phyloP scores from a whole-genome alignment of 257 asterid genomes.

The Osmanthus fragrans region DNA sequence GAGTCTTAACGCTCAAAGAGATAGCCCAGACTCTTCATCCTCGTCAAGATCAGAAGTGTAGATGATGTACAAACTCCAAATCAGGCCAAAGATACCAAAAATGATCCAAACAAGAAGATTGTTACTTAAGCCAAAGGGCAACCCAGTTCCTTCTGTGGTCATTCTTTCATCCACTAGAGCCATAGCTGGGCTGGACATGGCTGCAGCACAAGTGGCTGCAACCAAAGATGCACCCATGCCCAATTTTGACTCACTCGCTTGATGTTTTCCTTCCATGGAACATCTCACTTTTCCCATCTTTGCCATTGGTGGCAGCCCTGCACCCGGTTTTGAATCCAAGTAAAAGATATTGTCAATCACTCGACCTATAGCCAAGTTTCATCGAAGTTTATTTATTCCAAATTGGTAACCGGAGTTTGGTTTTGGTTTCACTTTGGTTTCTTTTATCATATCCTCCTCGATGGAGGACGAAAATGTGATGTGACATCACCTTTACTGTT shows the following conservation, averaged over 20 bases:
- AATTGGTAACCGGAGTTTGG: not conserved
- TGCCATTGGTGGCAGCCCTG: slow-evolving; percentile 66
- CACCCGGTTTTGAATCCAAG: not conserved
- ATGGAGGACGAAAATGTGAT: no score
- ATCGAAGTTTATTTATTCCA: no score
- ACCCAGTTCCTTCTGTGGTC: slow-evolving; percentile 43
- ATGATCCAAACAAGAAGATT: slow-evolving; percentile 82
- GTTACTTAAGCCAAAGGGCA: slow-evolving; percentile 91
- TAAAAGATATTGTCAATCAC: not conserved
- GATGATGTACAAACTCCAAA: slow-evolving; percentile 66
- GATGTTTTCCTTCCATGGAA: slow-evolving; percentile 54
- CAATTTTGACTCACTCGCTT: slow-evolving; percentile 44
- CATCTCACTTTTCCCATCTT: slow-evolving; percentile 71
- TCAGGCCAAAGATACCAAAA: slow-evolving; percentile 71
- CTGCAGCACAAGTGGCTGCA: slow-evolving; percentile 67
- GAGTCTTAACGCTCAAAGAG: slow-evolving; percentile 46
- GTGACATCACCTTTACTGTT: no score
- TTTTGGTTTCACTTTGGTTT: no score
- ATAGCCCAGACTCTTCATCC: slow-evolving; percentile 92
- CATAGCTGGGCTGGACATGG: slow-evolving; percentile 72
- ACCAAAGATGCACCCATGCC: slow-evolving; percentile 61
- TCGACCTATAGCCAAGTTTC: not conserved
- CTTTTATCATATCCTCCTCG: no score
- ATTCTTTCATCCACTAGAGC: slow-evolving; percentile 77
- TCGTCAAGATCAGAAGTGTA: slow-evolving; percentile 69